Percentiles rank a stretch among this genome's conserved stretches.
These are phyloP conservation scores for Daedaleopsis nitida DNA, from an alignment of 768 basidiomycete genomes.

Conservation along the genomic window DNA sequence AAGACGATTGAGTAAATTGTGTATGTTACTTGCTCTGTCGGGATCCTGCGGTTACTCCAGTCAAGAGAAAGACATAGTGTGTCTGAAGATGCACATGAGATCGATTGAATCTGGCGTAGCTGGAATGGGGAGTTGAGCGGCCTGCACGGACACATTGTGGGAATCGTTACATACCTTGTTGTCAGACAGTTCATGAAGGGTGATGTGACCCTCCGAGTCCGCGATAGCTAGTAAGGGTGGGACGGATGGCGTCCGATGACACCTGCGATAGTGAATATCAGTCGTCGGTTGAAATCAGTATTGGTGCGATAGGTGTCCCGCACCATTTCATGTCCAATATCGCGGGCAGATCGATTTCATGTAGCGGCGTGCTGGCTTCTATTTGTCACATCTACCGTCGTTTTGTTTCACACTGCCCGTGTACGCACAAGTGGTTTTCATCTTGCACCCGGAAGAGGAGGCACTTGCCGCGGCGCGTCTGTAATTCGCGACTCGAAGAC, in stretches of 20 bases:
- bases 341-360: constrained; percentile 75
- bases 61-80: constrained; percentile 89
- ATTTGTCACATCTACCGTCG: background rate
- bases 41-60: constrained; percentile 76
- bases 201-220: constrained; percentile 81
- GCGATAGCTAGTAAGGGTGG: constrained; percentile 69
- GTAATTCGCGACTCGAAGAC: constrained; percentile 20
- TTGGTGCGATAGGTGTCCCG: too few relatives aligned
- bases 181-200: constrained; percentile 57
- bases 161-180: constrained; percentile 17
- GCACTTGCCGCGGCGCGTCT: constrained; percentile 69
- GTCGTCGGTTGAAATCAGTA: background rate
- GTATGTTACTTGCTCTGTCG: constrained; percentile 44
- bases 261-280: constrained; percentile 43
- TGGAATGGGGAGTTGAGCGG: background rate
- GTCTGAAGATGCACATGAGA: constrained; percentile 53
- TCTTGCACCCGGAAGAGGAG: constrained; percentile 58
- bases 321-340: constrained; percentile 96
- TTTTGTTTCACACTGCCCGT: background rate
- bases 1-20: background rate
- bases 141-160: background rate
- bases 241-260: constrained; percentile 47
- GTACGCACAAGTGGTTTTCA: constrained; percentile 40
- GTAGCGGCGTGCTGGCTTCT: constrained; percentile 53
- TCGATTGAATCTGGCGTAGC: constrained; percentile 42